These are phyloP conservation scores for Rhynchosporium agropyri DNA, from an alignment of 2,329 filamentous ascomycete genomes.

Conservation along the genomic window DNA sequence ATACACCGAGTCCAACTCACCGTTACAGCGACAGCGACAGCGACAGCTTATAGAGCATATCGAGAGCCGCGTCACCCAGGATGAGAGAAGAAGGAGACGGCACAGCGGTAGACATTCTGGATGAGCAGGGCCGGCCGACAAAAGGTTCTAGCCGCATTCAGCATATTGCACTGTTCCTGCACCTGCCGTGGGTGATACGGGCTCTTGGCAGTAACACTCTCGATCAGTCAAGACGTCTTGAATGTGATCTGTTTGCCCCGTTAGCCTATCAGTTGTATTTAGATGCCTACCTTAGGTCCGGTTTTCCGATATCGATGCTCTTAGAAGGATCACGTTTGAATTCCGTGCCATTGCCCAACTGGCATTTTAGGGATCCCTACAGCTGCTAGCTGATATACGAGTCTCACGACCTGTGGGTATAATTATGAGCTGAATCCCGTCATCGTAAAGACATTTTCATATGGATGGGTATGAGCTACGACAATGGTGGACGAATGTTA, in stretches of 20 bases:
- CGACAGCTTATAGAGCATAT: too few species aligned
- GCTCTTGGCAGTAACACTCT: background rate
- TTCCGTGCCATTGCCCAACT: background rate
- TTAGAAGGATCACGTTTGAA: background rate
- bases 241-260: background rate
- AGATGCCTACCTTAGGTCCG: background rate
- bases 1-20: too few species aligned
- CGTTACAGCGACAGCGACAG: too few species aligned
- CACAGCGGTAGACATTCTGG: background rate
- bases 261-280: too few species aligned
- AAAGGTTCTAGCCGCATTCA: background rate
- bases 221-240: background rate
- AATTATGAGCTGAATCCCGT: background rate
- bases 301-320: background rate
- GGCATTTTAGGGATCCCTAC: background rate
- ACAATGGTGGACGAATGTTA: too few species aligned
- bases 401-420: background rate
- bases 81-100: background rate
- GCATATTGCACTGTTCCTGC: constrained; percentile 3
- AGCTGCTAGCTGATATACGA: background rate
- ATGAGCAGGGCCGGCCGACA: background rate
- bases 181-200: constrained; percentile 2
- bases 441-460: too few species aligned
- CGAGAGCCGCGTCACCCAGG: background rate
- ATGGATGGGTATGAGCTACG: too few species aligned